Evolutionary conservation across 306 rosid genomes (phyloP), one percentile per base, ranked within the genome.

Genomic region (Castanospermum australe): DNA sequence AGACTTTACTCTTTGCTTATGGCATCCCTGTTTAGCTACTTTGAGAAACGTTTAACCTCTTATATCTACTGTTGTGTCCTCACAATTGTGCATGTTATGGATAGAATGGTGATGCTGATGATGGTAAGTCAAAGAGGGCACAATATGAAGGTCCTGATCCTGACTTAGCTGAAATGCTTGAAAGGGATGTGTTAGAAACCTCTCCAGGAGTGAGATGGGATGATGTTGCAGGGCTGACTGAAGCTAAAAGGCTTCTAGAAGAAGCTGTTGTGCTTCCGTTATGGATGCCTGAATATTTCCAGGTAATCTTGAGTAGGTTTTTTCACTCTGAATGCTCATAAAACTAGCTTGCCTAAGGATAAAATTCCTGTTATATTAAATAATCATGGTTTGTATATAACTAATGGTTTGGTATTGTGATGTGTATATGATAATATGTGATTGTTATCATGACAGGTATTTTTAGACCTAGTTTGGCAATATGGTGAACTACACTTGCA

Each of bases 141-240:
- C 93, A 91, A 70, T 96, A 96, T 14, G 99, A 91, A 87, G 99
- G 99, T 42, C 99, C 99, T 76, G 99, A 94, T 90, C 90, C 97
- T 63, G 99, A 96, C 54, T 89, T 96, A 88, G 99, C 99, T 64
- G 99, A 86, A 78, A 96, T 96, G 99, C 98, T 96, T 28, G 99
- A 93, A 83, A 89, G 96, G 81, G 99, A 96, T 14, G 98, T 96
- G 76, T 81, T 96, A 82, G 99, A 96, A 84, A 91, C 92, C 45
- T 90, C 96, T 79, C 99, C 98, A 48, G 99, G 99, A 62, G 99
- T 96, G 74, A 91, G 97, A 89, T 96, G 99, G 99, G 99, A 96
- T 22, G 99, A 93, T 79, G 97, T 93, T 77, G 99, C 99, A 0
- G 99, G 99, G 62, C 82, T 96, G 70, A 87, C 88, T 45, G 99